Conservation (phyloP, 2,329 filamentous ascomycete genomes). For the Neopestalotiopsis clavispora region DNA sequence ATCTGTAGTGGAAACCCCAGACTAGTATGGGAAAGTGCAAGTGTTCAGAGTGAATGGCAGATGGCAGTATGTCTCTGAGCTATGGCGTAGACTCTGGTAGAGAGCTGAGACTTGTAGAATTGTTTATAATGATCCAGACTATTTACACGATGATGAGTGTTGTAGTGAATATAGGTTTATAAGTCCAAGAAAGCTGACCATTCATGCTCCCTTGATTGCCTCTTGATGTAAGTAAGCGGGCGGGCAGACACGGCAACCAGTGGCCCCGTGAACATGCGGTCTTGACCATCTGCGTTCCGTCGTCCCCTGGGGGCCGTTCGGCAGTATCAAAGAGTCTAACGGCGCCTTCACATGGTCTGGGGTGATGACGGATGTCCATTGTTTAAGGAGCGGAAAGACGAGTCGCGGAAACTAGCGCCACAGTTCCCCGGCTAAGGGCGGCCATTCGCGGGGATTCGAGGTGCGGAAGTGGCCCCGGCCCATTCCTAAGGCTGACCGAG, state of each 20-base stretch:
- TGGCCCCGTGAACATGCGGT: background rate
- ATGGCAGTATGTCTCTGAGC: background rate
- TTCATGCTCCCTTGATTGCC: background rate
- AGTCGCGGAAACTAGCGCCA: constrained; percentile 13
- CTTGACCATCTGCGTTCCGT: background rate
- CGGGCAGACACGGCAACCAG: constrained; percentile 13
- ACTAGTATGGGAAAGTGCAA: background rate
- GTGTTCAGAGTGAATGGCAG: background rate
- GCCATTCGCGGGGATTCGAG: constrained; percentile 13
- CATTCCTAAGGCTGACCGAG: background rate
- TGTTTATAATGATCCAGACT: background rate
- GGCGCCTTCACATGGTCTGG: background rate
- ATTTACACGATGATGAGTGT: background rate
- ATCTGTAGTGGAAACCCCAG: background rate
- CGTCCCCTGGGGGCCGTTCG: background rate
- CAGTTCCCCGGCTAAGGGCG: constrained; percentile 16
- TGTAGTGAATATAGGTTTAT: constrained; percentile 3
- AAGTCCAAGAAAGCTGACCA: background rate
- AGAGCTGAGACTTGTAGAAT: background rate
- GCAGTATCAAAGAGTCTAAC: background rate
- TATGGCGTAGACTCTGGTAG: background rate
- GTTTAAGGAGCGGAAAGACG: constrained; percentile 10
- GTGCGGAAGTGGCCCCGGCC: constrained; percentile 10
- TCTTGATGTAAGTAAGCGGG: constrained; percentile 7
- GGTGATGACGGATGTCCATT: constrained; percentile 14